These are phyloP conservation scores for Filosporella fistucella DNA, from an alignment of 495 filamentous ascomycete genomes.

Conservation along the genomic window DNA sequence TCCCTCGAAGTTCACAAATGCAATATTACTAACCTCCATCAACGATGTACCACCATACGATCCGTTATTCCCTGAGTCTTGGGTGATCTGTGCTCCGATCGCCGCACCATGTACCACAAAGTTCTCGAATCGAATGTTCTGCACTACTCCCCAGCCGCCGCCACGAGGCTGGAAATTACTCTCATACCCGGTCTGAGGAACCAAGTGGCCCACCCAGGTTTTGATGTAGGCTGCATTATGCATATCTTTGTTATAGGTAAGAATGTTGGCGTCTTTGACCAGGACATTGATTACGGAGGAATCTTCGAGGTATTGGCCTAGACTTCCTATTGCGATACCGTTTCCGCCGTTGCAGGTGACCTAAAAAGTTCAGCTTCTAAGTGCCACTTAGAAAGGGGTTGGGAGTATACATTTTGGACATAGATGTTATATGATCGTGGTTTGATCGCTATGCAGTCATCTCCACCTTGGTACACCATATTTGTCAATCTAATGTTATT, in stretches of 20 bases:
- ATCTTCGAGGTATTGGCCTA: slow-evolving; percentile 55
- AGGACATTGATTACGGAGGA: slow-evolving; percentile 41
- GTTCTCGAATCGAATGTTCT: slow-evolving; percentile 50
- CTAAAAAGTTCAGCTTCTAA: slow-evolving; percentile 4
- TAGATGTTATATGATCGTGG: slow-evolving; percentile 48
- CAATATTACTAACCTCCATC: slow-evolving; percentile 45
- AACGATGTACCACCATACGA: slow-evolving; percentile 41
- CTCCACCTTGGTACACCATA: slow-evolving; percentile 54
- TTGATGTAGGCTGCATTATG: slow-evolving; percentile 52
- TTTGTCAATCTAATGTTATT: slow-evolving; percentile 46
- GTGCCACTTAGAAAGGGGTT: background rate
- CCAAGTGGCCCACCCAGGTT: slow-evolving; percentile 48
- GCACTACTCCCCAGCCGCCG: slow-evolving; percentile 45
- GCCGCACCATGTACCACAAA: slow-evolving; percentile 43
- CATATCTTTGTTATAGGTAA: slow-evolving; percentile 43
- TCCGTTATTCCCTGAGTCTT: slow-evolving; percentile 49
- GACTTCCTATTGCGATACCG: slow-evolving; percentile 51
- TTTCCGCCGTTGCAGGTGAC: slow-evolving; percentile 48
- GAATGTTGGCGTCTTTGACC: slow-evolving; percentile 41
- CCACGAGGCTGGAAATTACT: slow-evolving; percentile 41
- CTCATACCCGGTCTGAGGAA: slow-evolving; percentile 43
- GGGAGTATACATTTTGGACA: slow-evolving; percentile 35
- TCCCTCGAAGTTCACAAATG: slow-evolving; percentile 52
- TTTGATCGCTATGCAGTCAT: slow-evolving; percentile 57
- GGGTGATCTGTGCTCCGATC: slow-evolving; percentile 35